These are phyloP conservation scores for Knoxdaviesia capensis DNA, from an alignment of 2,329 filamentous ascomycete species.

Conservation along the genomic window DNA sequence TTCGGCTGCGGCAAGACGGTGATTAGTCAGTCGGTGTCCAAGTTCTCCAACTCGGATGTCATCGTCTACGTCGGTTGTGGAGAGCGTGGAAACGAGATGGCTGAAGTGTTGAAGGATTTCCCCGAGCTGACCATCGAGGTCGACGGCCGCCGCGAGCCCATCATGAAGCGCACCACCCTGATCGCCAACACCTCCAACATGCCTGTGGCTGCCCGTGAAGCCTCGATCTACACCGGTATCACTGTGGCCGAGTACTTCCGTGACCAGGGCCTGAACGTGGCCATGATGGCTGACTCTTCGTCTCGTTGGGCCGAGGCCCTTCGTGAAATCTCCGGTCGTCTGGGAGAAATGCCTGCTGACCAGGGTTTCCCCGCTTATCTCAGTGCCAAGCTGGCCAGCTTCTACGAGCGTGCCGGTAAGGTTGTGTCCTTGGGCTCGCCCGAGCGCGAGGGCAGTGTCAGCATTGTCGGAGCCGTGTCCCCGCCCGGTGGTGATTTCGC, in stretches of 20 bases:
- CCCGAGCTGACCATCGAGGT: conserved; percentile 91
- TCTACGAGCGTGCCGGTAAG: conserved; percentile 95
- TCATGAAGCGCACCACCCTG: conserved; percentile 98
- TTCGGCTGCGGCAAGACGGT: conserved; percentile 99
- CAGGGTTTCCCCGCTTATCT: conserved; percentile 98
- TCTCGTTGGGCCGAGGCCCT: conserved; percentile 97
- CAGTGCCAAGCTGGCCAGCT: conserved; percentile 88
- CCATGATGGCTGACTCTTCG: conserved; percentile 99
- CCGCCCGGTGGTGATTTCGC: conserved; percentile 98
- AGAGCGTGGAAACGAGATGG: conserved; percentile 98
- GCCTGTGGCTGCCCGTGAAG: conserved; percentile 95
- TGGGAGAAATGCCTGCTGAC: conserved; percentile 98
- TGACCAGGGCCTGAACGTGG: conserved; percentile 90
- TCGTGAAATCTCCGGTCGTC: conserved; percentile 93
- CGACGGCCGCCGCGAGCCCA: conserved; percentile 86
- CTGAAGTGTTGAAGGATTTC: conserved; percentile 99
- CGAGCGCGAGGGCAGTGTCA: conserved; percentile 77
- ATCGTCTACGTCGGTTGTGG: conserved; percentile 90
- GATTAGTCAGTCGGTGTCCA: conserved; percentile 95
- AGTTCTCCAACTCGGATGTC: conserved; percentile 98
- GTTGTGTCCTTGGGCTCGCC: conserved; percentile 74
- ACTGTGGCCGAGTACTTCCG: conserved; percentile 93
- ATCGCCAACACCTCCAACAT: conserved; percentile 99
- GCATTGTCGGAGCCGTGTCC: conserved; percentile 92
- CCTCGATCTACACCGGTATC: conserved; percentile 94